These are phyloP conservation scores for Xylaria sp. DNA, from an alignment of 2,329 filamentous ascomycete genomes.

Conservation along the genomic window DNA sequence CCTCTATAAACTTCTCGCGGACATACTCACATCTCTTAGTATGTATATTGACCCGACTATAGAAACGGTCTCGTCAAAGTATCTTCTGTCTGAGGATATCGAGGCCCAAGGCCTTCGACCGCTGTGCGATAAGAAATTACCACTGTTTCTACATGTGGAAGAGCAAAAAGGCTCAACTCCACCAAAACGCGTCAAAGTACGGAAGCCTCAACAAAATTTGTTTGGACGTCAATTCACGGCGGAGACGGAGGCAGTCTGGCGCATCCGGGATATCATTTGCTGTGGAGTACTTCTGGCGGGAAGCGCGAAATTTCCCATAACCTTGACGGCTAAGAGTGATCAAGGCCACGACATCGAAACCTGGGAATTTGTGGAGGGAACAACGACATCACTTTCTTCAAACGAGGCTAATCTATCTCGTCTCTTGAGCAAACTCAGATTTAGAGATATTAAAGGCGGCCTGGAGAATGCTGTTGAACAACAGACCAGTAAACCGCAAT, in stretches of 20 bases:
- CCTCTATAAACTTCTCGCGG: constrained; percentile 60
- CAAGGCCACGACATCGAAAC: constrained; percentile 40
- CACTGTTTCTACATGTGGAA: constrained; percentile 46
- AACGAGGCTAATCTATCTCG: constrained; percentile 41
- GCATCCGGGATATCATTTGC: constrained; percentile 61
- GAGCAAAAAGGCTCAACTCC: constrained; percentile 32
- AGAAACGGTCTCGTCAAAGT: constrained; percentile 55
- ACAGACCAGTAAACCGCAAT: constrained; percentile 10
- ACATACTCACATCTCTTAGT: constrained; percentile 62
- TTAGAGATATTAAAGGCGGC: constrained; percentile 33
- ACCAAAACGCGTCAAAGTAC: constrained; percentile 52
- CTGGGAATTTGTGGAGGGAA: constrained; percentile 46
- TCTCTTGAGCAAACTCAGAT: constrained; percentile 43
- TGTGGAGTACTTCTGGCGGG: constrained; percentile 61
- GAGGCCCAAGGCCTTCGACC: constrained; percentile 49
- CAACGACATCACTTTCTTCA: constrained; percentile 28
- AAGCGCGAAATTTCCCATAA: constrained; percentile 55
- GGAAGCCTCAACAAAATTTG: constrained; percentile 55
- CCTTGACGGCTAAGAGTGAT: constrained; percentile 38
- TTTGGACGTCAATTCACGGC: constrained; percentile 49
- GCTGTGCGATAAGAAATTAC: constrained; percentile 44
- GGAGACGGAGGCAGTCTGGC: constrained; percentile 56
- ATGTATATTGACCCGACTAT: constrained; percentile 54
- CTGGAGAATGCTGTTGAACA: constrained; percentile 25
- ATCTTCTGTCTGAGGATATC: constrained; percentile 63